These are phyloP conservation scores for Cladosporium sp. DNA, from an alignment of 2,329 filamentous ascomycete species.

Conservation along the genomic window DNA sequence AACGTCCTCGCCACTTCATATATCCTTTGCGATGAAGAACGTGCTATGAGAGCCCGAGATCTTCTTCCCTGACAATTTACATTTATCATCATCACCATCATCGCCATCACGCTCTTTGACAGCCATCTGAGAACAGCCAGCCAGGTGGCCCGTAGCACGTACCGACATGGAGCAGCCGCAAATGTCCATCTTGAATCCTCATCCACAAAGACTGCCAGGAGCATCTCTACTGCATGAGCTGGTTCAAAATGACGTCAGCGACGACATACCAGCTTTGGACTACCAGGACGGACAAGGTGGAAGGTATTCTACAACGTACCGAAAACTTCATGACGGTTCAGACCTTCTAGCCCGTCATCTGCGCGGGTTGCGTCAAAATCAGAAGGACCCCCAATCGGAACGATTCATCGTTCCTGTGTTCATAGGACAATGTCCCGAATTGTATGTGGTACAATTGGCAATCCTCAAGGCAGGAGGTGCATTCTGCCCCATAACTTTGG, in stretches of 20 bases:
- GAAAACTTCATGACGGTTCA: constrained; percentile 57
- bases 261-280: constrained; percentile 55
- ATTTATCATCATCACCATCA: neutral
- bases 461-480: constrained; percentile 77
- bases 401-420: constrained; percentile 66
- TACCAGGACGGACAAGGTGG: constrained; percentile 51
- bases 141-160: no score
- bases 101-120: no score
- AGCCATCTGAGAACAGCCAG: no score
- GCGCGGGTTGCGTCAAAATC: constrained; percentile 38
- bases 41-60: neutral
- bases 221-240: constrained; percentile 60
- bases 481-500: constrained; percentile 79
- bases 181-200: constrained; percentile 56
- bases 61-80: neutral
- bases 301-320: constrained; percentile 55
- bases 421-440: constrained; percentile 67
- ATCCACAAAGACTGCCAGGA: constrained; percentile 50
- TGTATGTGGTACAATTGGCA: constrained; percentile 75
- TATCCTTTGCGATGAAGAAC: constrained; percentile 6
- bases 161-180: neutral
- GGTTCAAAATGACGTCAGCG: constrained; percentile 39
- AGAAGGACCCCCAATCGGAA: constrained; percentile 5
- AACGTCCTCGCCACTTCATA: constrained; percentile 3
- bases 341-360: constrained; percentile 47